A percentile compares a stretch with the other conserved stretches of the same genome.
Conservation (phyloP, 1,284 basidiomycete species). For the Malassezia nana region DNA sequence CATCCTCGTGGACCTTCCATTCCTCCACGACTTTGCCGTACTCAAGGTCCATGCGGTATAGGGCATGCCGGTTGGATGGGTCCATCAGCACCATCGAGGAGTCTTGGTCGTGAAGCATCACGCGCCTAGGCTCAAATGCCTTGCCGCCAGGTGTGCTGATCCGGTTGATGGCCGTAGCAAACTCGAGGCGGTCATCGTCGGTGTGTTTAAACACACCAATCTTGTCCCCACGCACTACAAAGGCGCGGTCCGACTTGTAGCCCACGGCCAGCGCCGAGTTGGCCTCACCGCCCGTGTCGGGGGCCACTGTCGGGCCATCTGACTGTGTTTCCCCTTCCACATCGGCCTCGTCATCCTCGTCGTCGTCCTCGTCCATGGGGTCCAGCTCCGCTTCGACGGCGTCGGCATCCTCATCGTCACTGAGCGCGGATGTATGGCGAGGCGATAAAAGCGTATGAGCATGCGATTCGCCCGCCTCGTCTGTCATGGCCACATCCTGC, state of each 20-base stretch:
- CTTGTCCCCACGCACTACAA: conserved; percentile 86
- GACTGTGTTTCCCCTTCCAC: conserved; percentile 33
- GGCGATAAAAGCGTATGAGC: conserved; percentile 11
- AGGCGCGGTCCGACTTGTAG: conserved; percentile 90
- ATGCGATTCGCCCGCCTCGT: conserved; percentile 15
- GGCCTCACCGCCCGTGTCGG: conserved; percentile 20
- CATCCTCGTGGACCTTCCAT: conserved; percentile 87
- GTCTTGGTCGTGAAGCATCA: conserved; percentile 97
- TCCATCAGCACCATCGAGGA: conserved; percentile 90
- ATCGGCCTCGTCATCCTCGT: conserved; percentile 52
- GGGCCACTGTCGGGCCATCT: conserved; percentile 25
- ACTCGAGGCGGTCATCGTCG: conserved; percentile 67
- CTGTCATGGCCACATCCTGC: conserved; percentile 70
- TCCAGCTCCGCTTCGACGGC: conserved; percentile 22
- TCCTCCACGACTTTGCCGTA: conserved; percentile 95
- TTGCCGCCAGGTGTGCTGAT: conserved; percentile 72
- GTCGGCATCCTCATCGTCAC: conserved; percentile 28
- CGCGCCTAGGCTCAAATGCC: conserved; percentile 70
- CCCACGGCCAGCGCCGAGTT: conserved; percentile 90
- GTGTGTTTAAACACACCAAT: conserved; percentile 93
- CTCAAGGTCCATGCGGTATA: conserved; percentile 88
- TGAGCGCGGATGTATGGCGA: conserved; percentile 14
- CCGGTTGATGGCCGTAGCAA: conserved; percentile 77
- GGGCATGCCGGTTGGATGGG: conserved; percentile 66
- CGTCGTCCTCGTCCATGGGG: conserved; percentile 44